Percentiles rank a stretch among this genome's conserved stretches.
Evolutionary conservation across 192 early-diverging fungal species (phyloP).

Genomic region (Phlyctochytrium arcticum): DNA sequence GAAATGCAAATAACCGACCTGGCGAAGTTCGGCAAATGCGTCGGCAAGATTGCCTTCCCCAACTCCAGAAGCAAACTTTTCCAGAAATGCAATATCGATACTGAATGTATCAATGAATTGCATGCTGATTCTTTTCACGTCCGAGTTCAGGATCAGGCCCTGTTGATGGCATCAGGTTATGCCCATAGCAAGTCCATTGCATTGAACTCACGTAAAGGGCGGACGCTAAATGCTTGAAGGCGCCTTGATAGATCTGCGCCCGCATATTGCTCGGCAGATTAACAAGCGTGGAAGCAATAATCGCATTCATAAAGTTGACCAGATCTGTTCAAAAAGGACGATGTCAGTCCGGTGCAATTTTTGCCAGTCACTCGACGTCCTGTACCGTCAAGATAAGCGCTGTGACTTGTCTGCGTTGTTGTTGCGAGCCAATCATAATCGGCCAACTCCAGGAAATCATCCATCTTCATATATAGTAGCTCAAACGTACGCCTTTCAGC

Average conservation of each 20-base stretch:
- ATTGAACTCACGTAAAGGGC: slow-evolving; percentile 51
- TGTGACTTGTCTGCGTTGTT: slow-evolving; percentile 49
- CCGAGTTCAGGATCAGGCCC: slow-evolving; percentile 56
- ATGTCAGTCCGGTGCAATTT: too few species aligned
- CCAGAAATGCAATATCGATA: slow-evolving; percentile 67
- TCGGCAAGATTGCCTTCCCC: slow-evolving; percentile 63
- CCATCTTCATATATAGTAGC: slow-evolving; percentile 74
- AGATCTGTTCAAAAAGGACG: slow-evolving; percentile 61
- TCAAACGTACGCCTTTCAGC: slow-evolving; percentile 80
- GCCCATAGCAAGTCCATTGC: neutral
- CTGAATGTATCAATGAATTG: slow-evolving; percentile 60
- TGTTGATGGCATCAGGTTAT: slow-evolving; percentile 14
- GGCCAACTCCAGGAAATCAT: slow-evolving; percentile 73
- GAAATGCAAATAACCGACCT: slow-evolving; percentile 43
- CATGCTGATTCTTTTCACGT: slow-evolving; percentile 56
- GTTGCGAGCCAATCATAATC: slow-evolving; percentile 78
- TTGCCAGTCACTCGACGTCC: neutral
- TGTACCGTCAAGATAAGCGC: slow-evolving; percentile 67
- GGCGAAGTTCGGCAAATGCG: slow-evolving; percentile 66
- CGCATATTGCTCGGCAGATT: slow-evolving; percentile 65
- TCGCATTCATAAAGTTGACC: slow-evolving; percentile 61
- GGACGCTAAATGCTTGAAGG: slow-evolving; percentile 65
- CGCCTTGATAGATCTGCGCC: slow-evolving; percentile 67
- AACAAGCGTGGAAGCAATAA: slow-evolving; percentile 64
- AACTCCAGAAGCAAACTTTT: slow-evolving; percentile 64